Percentiles rank a stretch among this genome's conserved stretches.
These are phyloP conservation scores for Podospora appendiculata DNA, from an alignment of 495 filamentous ascomycete species.

Conservation along the genomic window DNA sequence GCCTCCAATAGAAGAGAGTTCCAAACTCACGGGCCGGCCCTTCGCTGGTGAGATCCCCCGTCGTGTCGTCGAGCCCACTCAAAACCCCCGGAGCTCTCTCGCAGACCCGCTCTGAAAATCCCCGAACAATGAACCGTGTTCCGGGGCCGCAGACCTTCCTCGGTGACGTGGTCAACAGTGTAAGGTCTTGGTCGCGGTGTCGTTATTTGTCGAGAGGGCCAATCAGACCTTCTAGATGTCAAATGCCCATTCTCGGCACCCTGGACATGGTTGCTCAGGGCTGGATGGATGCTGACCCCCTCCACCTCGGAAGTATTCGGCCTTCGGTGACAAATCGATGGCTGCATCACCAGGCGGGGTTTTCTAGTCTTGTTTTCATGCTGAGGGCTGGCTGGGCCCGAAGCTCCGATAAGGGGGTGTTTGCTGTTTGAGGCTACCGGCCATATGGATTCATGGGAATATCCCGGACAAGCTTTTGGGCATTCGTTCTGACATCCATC, in stretches of 20 bases:
- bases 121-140: slow-evolving; percentile 4
- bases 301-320: too few species aligned
- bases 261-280: too few species aligned
- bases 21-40: background rate
- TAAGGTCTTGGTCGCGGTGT: background rate
- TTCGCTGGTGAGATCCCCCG: background rate
- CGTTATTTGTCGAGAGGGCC: background rate
- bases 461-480: too few species aligned
- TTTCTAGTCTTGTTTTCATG: too few species aligned
- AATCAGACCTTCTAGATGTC: slow-evolving; percentile 2
- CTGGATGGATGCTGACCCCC: too few species aligned
- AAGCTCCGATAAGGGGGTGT: too few species aligned
- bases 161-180: slow-evolving; percentile 13
- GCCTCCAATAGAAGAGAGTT: background rate
- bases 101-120: background rate
- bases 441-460: too few species aligned
- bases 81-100: background rate
- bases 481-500: too few species aligned
- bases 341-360: too few species aligned
- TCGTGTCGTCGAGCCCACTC: background rate
- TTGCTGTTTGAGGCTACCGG: too few species aligned
- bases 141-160: slow-evolving; percentile 3
- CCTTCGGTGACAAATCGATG: too few species aligned
- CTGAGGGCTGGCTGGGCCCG: too few species aligned
- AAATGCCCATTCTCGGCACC: background rate